A percentile compares a stretch with the other conserved stretches of the same genome.
phyloP scores from a whole-genome alignment of 139 green algal species.

The Desmodesmus armatus region DNA sequence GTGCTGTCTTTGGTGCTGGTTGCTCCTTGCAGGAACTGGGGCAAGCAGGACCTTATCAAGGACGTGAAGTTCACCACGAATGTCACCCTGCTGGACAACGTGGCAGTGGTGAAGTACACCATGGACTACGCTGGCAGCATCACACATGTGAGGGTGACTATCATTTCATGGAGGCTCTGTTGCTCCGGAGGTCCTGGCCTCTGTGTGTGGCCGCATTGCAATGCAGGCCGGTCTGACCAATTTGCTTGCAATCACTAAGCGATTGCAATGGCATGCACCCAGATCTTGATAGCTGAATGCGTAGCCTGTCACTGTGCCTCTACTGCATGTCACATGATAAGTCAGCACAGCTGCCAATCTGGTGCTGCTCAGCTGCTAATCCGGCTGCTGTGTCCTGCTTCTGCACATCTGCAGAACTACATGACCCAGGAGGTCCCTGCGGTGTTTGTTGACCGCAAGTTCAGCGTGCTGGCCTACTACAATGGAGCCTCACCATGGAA shows the following conservation, averaged over 20 bases:
- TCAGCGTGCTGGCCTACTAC: slow-evolving; percentile 41
- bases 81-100: slow-evolving; percentile 14
- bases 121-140: slow-evolving; percentile 20
- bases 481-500: slow-evolving; percentile 9
- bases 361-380: background rate
- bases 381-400: background rate
- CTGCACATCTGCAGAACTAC: background rate
- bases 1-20: background rate
- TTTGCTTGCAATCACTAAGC: too few species aligned
- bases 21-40: slow-evolving; percentile 39
- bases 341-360: background rate
- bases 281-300: too few species aligned
- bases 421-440: slow-evolving; percentile 33
- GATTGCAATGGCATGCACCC: too few species aligned
- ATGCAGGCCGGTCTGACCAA: too few species aligned
- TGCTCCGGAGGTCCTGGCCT: too few species aligned
- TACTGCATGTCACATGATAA: background rate
- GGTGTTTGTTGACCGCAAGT: slow-evolving; percentile 10
- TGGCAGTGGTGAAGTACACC: background rate
- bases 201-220: too few species aligned
- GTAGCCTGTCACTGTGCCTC: too few species aligned
- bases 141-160: too few species aligned
- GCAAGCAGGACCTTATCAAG: slow-evolving; percentile 26
- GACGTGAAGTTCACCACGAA: slow-evolving; percentile 7
- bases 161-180: too few species aligned